Evolutionary conservation across 2,329 filamentous ascomycete species (phyloP).

Genomic region (Botrytis squamosa): DNA sequence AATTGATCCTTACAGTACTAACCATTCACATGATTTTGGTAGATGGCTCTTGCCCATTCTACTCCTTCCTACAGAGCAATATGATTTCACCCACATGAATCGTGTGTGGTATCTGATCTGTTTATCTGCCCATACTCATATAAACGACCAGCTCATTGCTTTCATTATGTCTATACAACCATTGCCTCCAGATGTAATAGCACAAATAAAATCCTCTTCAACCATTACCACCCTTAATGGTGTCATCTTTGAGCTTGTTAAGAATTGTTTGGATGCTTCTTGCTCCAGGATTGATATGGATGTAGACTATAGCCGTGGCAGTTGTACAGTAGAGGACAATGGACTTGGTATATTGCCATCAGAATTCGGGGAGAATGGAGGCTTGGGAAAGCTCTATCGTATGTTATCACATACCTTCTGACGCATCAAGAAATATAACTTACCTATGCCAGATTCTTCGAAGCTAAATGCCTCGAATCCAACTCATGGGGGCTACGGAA

Average conservation of each 20-base stretch:
- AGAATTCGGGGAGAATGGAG: slow-evolving; percentile 71
- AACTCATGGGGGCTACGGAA: slow-evolving; percentile 66
- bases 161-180: slow-evolving; percentile 58
- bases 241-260: slow-evolving; percentile 69
- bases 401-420: slow-evolving; percentile 39
- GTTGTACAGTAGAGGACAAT: slow-evolving; percentile 80
- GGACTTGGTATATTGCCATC: slow-evolving; percentile 70
- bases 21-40: neutral
- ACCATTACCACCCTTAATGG: slow-evolving; percentile 71
- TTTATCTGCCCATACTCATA: neutral
- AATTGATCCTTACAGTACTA: neutral
- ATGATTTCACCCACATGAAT: neutral
- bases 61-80: neutral
- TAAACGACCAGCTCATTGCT: neutral
- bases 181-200: slow-evolving; percentile 68
- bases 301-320: slow-evolving; percentile 73
- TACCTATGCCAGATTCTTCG: slow-evolving; percentile 66
- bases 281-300: slow-evolving; percentile 67
- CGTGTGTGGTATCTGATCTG: neutral
- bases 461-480: slow-evolving; percentile 54
- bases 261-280: slow-evolving; percentile 81
- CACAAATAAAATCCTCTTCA: slow-evolving; percentile 84
- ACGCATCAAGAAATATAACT: slow-evolving; percentile 23
- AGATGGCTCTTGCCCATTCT: slow-evolving; percentile 18
- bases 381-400: slow-evolving; percentile 74